phyloP scores from a whole-genome alignment of 2,329 filamentous ascomycete species.

The Pseudogymnoascus sp. region DNA sequence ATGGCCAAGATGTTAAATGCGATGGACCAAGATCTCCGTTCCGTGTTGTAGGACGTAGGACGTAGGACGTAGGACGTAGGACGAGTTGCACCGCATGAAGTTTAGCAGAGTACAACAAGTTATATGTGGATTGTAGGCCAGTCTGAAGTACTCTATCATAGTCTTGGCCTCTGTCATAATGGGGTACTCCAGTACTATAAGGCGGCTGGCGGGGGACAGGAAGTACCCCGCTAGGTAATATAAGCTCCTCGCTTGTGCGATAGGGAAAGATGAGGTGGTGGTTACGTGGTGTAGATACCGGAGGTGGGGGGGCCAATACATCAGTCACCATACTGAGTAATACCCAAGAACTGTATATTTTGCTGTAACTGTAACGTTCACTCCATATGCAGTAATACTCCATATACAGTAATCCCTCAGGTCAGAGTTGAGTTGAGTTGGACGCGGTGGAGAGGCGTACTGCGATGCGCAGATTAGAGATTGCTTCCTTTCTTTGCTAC shows the following conservation, averaged over 20 bases:
- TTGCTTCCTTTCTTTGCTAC: not conserved
- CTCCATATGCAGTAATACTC: too few relatives aligned
- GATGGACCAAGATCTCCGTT: not conserved
- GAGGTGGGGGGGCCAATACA: conserved; percentile 2
- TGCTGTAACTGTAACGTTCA: not conserved
- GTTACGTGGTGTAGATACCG: not conserved
- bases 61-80: not conserved
- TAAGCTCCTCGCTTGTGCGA: conserved; percentile 7
- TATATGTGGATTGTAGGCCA: not conserved
- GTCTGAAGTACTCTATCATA: not conserved
- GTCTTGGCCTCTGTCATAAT: not conserved
- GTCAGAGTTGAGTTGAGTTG: not conserved
- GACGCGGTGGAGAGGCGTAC: not conserved
- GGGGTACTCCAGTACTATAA: not conserved
- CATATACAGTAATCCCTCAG: not conserved
- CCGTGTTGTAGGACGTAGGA: not conserved
- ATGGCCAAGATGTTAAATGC: not conserved
- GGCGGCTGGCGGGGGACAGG: not conserved
- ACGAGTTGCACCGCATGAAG: not conserved
- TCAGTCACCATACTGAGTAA: conserved; percentile 7
- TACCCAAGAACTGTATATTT: not conserved
- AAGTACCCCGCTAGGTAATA: conserved; percentile 3
- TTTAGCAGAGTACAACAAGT: not conserved
- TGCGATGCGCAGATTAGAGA: not conserved
- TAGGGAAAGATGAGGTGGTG: not conserved